Percentiles rank a stretch among this genome's conserved stretches.
phyloP scores from a whole-genome alignment of 805 yeast species.

The Priceomyces fermenticarens region DNA sequence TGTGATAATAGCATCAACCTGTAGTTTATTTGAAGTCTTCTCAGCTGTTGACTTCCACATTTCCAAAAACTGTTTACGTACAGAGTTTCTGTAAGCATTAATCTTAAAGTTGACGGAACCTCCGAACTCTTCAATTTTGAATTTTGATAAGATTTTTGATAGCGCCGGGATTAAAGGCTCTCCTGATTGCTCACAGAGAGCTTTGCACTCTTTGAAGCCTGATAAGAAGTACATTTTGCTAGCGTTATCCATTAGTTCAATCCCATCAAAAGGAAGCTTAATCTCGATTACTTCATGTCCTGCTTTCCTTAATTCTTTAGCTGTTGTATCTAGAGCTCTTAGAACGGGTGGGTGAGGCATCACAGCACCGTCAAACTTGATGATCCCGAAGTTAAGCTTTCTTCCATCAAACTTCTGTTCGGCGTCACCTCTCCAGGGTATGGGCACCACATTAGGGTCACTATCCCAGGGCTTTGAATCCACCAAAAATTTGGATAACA shows the following conservation, averaged over 20 bases:
- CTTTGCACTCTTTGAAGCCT: conserved; percentile 1
- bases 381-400: conserved; percentile 25
- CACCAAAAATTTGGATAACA: conserved; percentile 44
- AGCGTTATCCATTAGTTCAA: conserved; percentile 2
- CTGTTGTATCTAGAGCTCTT: conserved; percentile 9
- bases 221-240: conserved; percentile 2
- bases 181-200: conserved; percentile 16
- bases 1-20: conserved; percentile 48
- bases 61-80: conserved; percentile 33
- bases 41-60: conserved; percentile 25
- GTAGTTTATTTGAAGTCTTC: conserved; percentile 32
- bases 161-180: conserved; percentile 41
- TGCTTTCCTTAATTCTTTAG: conserved; percentile 1
- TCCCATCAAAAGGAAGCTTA: conserved; percentile 15
- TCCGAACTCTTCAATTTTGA: conserved; percentile 35
- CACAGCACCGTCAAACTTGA: conserved; percentile 11
- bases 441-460: conserved; percentile 47
- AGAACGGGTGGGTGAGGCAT: conserved; percentile 16
- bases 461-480: conserved; percentile 52
- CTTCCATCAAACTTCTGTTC: conserved; percentile 22
- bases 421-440: conserved; percentile 46
- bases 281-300: conserved; percentile 4
- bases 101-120: conserved; percentile 41
- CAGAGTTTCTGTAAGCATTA: conserved; percentile 31
- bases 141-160: conserved; percentile 27